Percentiles rank a stretch among this genome's conserved stretches.
Conservation (phyloP, 2,329 filamentous ascomycete species). For the Penicillium sp. region DNA sequence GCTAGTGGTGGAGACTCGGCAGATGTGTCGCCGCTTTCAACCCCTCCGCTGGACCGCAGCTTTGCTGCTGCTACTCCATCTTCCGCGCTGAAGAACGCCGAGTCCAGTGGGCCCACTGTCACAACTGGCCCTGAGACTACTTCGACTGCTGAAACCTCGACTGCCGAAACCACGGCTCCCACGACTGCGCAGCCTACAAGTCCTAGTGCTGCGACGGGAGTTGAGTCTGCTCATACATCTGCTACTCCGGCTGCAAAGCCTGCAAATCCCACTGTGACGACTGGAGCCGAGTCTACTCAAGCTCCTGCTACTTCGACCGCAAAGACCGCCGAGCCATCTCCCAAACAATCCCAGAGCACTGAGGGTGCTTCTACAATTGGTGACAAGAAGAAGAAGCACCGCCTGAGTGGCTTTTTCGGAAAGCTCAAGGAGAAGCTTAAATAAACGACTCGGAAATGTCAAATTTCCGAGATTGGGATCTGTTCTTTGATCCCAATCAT, state of each 20-base stretch:
- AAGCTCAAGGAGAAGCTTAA: constrained; percentile 57
- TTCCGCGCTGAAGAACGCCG: constrained; percentile 8
- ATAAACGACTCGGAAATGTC: constrained; percentile 18
- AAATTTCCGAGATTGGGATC: not conserved
- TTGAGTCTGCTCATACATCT: constrained; percentile 23
- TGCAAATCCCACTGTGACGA: constrained; percentile 24
- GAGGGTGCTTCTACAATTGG: constrained; percentile 29
- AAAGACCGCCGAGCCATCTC: constrained; percentile 17
- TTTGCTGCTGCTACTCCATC: constrained; percentile 14
- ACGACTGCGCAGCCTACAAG: constrained; percentile 15
- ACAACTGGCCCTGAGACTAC: constrained; percentile 20
- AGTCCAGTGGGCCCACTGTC: constrained; percentile 13
- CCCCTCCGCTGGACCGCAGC: constrained; percentile 22
- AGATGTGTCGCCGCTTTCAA: constrained; percentile 30
- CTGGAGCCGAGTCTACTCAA: constrained; percentile 23
- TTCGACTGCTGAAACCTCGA: constrained; percentile 22
- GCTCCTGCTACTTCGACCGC: constrained; percentile 22
- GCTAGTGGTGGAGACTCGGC: constrained; percentile 22
- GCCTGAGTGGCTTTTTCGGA: constrained; percentile 61
- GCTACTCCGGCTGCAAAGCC: constrained; percentile 18
- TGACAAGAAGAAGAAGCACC: constrained; percentile 58
- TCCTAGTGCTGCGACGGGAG: constrained; percentile 29
- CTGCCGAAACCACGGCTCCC: not conserved
- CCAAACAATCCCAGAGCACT: constrained; percentile 16
- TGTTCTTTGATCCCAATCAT: not conserved